Evolutionary conservation across 257 asterid species (phyloP).

Genomic region (Linaria vulgaris): DNA sequence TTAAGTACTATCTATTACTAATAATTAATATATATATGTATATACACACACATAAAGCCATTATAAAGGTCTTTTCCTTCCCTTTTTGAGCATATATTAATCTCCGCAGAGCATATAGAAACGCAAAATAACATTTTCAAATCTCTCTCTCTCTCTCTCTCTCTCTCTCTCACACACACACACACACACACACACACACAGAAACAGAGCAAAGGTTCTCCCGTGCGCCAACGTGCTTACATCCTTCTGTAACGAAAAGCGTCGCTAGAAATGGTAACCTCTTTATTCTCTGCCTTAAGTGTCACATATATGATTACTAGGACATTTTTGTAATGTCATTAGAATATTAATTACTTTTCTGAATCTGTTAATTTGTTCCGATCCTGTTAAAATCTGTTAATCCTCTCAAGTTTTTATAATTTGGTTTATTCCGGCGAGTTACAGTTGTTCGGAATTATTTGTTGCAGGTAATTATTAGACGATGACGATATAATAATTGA

Average conservation of each 20-base stretch:
- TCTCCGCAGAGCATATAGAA: too few relatives aligned
- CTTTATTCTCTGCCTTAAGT: neutral
- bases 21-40: too few relatives aligned
- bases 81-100: too few relatives aligned
- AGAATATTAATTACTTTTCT: neutral
- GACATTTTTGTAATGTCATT: neutral
- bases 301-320: too few relatives aligned
- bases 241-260: neutral
- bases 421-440: conserved; percentile 23
- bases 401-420: neutral
- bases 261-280: conserved; percentile 28
- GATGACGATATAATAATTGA: neutral
- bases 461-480: too few relatives aligned
- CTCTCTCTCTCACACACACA: conserved; percentile 19
- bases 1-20: too few relatives aligned
- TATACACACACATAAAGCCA: too few relatives aligned
- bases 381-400: neutral
- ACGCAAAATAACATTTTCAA: too few relatives aligned
- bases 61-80: too few relatives aligned
- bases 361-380: neutral
- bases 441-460: too few relatives aligned
- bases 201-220: conserved; percentile 6
- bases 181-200: neutral
- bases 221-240: too few relatives aligned
- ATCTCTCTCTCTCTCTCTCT: neutral